A percentile compares a stretch with the other conserved stretches of the same genome.
Evolutionary conservation across 768 basidiomycete species (phyloP).

Genomic region (Aureoboletus auriporus): DNA sequence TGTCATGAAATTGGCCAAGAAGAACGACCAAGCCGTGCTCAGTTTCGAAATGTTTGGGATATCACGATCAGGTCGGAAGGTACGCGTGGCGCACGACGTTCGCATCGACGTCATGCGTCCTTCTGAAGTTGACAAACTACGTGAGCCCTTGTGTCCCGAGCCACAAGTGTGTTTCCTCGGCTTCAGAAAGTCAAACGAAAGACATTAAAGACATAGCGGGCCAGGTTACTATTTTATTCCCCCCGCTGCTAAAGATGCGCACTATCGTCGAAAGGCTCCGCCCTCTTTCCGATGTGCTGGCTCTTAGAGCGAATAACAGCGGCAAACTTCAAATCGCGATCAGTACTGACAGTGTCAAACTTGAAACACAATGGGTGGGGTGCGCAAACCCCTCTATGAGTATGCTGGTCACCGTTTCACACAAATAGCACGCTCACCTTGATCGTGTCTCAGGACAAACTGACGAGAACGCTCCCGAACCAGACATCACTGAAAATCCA

Average conservation of each 20-base stretch:
- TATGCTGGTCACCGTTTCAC: conserved; percentile 14
- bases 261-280: conserved; percentile 73
- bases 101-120: conserved; percentile 78
- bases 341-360: conserved; percentile 67
- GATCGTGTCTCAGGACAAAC: conserved; percentile 19
- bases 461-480: conserved; percentile 31
- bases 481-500: conserved; percentile 33
- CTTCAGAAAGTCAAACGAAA: not conserved
- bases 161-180: conserved; percentile 61
- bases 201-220: conserved; percentile 2
- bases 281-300: conserved; percentile 65
- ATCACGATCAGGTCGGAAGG: conserved; percentile 57
- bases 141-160: conserved; percentile 81
- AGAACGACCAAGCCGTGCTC: conserved; percentile 73
- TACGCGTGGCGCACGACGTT: conserved; percentile 76
- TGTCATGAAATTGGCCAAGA: conserved; percentile 84
- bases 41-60: conserved; percentile 70
- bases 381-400: conserved; percentile 62
- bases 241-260: conserved; percentile 70
- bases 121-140: conserved; percentile 63
- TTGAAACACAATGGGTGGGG: conserved; percentile 78
- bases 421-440: not conserved
- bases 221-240: conserved; percentile 75
- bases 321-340: conserved; percentile 53
- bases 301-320: conserved; percentile 61